Percentiles rank a stretch among this genome's conserved stretches.
Conservation (phyloP, 2,329 filamentous ascomycete species). For the Neurospora sp. region DNA sequence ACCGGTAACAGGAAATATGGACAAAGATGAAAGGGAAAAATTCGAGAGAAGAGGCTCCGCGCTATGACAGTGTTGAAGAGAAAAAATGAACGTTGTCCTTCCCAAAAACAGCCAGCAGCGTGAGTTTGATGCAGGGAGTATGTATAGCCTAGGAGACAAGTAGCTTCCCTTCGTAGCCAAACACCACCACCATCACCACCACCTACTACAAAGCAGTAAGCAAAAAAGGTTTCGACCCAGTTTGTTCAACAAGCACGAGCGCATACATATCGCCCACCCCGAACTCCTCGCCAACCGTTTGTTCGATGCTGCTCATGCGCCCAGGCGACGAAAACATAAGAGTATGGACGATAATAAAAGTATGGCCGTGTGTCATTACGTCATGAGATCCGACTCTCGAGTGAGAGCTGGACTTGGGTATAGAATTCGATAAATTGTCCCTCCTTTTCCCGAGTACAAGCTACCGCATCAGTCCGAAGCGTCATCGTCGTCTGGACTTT, state of each 20-base stretch:
- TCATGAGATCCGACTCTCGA: neutral
- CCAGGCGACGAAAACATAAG: neutral
- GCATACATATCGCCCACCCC: neutral
- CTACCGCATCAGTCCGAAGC: slow-evolving; percentile 2
- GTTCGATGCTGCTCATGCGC: neutral
- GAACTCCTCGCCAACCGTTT: neutral
- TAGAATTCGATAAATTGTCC: neutral
- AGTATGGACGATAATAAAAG: neutral
- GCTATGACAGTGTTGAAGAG: neutral
- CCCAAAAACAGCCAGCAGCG: neutral
- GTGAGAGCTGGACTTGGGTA: slow-evolving; percentile 2
- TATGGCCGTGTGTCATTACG: neutral
- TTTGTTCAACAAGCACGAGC: neutral
- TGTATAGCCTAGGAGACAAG: neutral
- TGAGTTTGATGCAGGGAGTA: neutral
- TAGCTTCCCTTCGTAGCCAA: neutral
- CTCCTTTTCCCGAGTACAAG: neutral
- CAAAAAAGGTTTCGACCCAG: neutral
- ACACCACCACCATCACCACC: neutral
- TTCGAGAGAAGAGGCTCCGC: neutral
- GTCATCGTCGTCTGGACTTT: slow-evolving; percentile 31
- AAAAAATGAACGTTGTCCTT: neutral
- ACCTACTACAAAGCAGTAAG: neutral
- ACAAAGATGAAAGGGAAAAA: neutral
- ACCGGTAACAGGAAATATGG: neutral